Percentiles rank a stretch among this genome's conserved stretches.
These are phyloP conservation scores for Annulohypoxylon moriforme DNA, from an alignment of 495 filamentous ascomycete species.

Conservation along the genomic window DNA sequence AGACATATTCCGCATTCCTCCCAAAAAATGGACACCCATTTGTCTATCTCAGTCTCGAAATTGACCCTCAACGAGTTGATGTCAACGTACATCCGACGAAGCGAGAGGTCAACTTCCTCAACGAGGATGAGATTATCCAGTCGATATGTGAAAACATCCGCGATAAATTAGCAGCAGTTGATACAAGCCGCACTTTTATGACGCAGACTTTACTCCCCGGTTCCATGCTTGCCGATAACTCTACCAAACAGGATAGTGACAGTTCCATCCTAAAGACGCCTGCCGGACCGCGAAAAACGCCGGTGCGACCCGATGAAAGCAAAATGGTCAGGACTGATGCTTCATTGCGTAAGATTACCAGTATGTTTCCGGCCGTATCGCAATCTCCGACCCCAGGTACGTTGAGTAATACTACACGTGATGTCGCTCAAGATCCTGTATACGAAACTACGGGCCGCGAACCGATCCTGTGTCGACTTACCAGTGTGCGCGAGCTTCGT, in stretches of 20 bases:
- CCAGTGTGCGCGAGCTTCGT: slow-evolving; percentile 85
- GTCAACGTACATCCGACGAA: slow-evolving; percentile 99
- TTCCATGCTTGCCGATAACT: slow-evolving; percentile 55
- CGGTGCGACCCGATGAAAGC: slow-evolving; percentile 80
- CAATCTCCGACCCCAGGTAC: slow-evolving; percentile 29
- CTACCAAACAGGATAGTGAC: slow-evolving; percentile 48
- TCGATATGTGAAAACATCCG: slow-evolving; percentile 85
- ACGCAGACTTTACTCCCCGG: slow-evolving; percentile 91
- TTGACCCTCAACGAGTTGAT: slow-evolving; percentile 93
- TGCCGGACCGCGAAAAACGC: slow-evolving; percentile 51
- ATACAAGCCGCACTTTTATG: slow-evolving; percentile 93
- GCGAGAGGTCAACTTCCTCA: slow-evolving; percentile 96
- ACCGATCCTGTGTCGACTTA: slow-evolving; percentile 71
- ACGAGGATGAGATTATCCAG: slow-evolving; percentile 97
- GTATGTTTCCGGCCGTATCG: slow-evolving; percentile 76
- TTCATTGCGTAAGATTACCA: slow-evolving; percentile 91
- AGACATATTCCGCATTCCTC: slow-evolving; percentile 88
- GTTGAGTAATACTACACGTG: slow-evolving; percentile 40
- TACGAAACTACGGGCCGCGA: slow-evolving; percentile 80
- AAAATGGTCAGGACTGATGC: slow-evolving; percentile 93
- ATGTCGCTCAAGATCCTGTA: slow-evolving; percentile 61
- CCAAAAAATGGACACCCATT: slow-evolving; percentile 97
- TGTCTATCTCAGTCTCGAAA: slow-evolving; percentile 90
- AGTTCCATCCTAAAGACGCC: slow-evolving; percentile 54
- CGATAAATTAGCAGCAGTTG: slow-evolving; percentile 83